A percentile compares a stretch with the other conserved stretches of the same genome.
phyloP scores from a whole-genome alignment of 148 eudicot species.

The Rhododendron simsii region DNA sequence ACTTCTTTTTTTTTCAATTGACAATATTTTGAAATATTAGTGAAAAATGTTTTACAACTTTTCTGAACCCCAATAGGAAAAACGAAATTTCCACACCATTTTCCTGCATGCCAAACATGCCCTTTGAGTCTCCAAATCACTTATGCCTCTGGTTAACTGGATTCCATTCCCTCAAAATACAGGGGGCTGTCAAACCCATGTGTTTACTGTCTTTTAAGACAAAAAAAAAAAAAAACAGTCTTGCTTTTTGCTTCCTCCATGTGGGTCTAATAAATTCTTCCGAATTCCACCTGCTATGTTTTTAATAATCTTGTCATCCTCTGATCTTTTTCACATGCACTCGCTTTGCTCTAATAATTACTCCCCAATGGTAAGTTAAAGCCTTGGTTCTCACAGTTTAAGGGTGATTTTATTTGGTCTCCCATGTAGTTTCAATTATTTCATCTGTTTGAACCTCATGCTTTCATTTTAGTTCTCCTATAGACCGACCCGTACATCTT shows the following conservation, averaged over 20 bases:
- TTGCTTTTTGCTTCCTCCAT: background rate
- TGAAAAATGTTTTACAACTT: background rate
- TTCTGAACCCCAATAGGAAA: background rate
- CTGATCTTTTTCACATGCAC: background rate
- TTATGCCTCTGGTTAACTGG: background rate
- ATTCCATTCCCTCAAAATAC: background rate
- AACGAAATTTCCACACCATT: background rate
- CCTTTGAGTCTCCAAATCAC: background rate
- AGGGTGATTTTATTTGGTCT: background rate
- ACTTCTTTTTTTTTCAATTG: background rate
- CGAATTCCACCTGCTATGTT: background rate
- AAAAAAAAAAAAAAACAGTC: background rate
- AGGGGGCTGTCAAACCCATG: conserved; percentile 2
- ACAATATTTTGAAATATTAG: background rate
- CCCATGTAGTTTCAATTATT: background rate
- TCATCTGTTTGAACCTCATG: background rate
- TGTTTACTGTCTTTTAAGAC: background rate
- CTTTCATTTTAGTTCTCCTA: background rate
- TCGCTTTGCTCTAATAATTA: background rate
- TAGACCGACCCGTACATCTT: background rate
- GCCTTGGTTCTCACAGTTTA: background rate
- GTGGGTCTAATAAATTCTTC: background rate
- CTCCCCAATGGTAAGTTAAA: background rate
- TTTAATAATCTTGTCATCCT: background rate
- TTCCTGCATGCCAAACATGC: background rate